Evolutionary conservation across 768 basidiomycete species (phyloP).

Genomic region (Serendipita vermifera): DNA sequence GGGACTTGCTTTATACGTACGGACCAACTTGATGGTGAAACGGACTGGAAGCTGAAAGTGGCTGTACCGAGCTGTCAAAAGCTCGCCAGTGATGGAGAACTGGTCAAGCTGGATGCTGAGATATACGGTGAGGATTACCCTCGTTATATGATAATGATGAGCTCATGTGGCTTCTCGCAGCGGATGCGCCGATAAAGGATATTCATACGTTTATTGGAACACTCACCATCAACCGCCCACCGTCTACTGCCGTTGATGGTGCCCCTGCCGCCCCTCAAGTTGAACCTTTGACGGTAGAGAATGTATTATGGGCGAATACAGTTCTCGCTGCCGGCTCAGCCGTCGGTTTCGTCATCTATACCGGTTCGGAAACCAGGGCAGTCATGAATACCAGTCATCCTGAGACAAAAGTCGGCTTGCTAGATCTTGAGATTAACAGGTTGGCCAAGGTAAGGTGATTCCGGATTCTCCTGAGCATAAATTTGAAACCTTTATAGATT

Average conservation of each 20-base stretch:
- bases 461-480: background rate
- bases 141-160: too few relatives aligned
- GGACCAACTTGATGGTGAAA: constrained; percentile 96
- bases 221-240: constrained; percentile 39
- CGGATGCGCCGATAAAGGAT: constrained; percentile 92
- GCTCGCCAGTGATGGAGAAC: constrained; percentile 36
- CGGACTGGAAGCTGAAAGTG: constrained; percentile 94
- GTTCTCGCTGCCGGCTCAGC: constrained; percentile 92
- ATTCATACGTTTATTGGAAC: constrained; percentile 94
- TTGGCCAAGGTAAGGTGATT: constrained; percentile 70
- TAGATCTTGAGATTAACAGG: constrained; percentile 90
- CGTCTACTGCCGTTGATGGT: constrained; percentile 17
- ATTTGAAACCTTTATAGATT: constrained; percentile 40
- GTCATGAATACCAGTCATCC: constrained; percentile 99
- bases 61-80: constrained; percentile 78
- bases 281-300: constrained; percentile 87
- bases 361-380: constrained; percentile 87
- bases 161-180: constrained; percentile 31
- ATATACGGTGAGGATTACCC: constrained; percentile 55
- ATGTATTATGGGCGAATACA: constrained; percentile 94
- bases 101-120: constrained; percentile 63
- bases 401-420: constrained; percentile 79
- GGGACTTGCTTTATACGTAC: constrained; percentile 97
- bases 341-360: constrained; percentile 87
- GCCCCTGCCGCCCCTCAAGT: constrained; percentile 38